phyloP scores from a whole-genome alignment of 1,139 yeast genomes.

The Magnusiomyces suaveolens region DNA sequence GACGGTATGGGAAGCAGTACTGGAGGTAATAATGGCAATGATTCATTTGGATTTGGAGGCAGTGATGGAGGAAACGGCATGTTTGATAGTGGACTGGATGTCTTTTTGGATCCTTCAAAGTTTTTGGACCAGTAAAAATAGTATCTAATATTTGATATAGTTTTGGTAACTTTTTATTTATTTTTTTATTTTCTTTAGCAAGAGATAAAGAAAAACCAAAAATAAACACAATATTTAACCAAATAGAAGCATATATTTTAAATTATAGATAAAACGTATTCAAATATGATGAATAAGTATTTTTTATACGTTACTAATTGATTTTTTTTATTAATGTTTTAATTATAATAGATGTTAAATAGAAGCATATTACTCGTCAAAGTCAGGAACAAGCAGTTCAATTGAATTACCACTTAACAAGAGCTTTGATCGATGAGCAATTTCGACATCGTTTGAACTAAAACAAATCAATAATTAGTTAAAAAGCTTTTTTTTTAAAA shows the following conservation, averaged over 20 bases:
- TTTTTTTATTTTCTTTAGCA: no score
- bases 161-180: no score
- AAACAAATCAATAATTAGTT: conserved; percentile 2
- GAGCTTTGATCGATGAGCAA: conserved; percentile 50
- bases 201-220: no score
- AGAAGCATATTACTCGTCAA: not conserved
- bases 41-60: not conserved
- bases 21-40: not conserved
- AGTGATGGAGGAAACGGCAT: not conserved
- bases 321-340: no score
- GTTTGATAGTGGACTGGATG: not conserved
- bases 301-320: no score
- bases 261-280: no score
- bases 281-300: no score
- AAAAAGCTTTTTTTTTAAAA: not conserved
- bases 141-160: not conserved
- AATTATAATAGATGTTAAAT: no score
- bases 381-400: conserved; percentile 46
- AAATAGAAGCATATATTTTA: no score
- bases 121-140: not conserved
- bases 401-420: conserved; percentile 82
- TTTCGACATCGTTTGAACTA: conserved; percentile 37
- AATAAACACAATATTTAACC: no score
- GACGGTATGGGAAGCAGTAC: not conserved
- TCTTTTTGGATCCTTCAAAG: not conserved